Evolutionary conservation across 805 yeast genomes (phyloP).

Genomic region (Priceomyces fermenticarens): DNA sequence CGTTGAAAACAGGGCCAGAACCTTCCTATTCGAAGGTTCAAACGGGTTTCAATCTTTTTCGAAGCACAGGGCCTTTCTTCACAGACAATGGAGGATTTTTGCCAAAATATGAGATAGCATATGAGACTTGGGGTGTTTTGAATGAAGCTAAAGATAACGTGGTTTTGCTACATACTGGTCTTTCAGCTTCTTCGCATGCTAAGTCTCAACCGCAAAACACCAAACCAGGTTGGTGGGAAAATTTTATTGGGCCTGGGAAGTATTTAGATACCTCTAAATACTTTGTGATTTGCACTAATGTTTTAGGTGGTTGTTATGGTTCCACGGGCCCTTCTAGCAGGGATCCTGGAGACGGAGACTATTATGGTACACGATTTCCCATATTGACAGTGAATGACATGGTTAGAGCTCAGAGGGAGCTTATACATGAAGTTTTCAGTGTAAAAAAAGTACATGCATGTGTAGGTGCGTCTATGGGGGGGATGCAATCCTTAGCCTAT

Average conservation of each 20-base stretch:
- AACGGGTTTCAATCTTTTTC: constrained; percentile 61
- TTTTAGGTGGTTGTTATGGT: constrained; percentile 92
- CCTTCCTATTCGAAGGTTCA: constrained; percentile 74
- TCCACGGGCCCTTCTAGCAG: constrained; percentile 87
- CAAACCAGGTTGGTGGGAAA: constrained; percentile 93
- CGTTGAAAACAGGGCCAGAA: constrained; percentile 71
- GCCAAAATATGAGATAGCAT: constrained; percentile 78
- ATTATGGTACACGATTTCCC: constrained; percentile 87
- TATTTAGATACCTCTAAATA: constrained; percentile 78
- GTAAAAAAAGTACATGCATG: constrained; percentile 68
- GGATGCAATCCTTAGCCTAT: constrained; percentile 93
- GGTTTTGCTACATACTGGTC: constrained; percentile 81
- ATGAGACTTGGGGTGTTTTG: constrained; percentile 86
- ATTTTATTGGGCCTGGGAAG: constrained; percentile 81
- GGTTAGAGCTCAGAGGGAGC: constrained; percentile 81
- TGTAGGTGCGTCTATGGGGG: constrained; percentile 96
- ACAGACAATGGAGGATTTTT: constrained; percentile 81
- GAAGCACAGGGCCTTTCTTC: constrained; percentile 55
- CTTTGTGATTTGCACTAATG: constrained; percentile 86
- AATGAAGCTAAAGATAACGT: constrained; percentile 66
- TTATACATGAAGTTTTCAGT: constrained; percentile 61
- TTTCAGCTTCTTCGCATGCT: constrained; percentile 93
- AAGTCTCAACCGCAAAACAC: constrained; percentile 69
- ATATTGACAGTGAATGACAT: constrained; percentile 82
- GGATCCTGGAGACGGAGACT: constrained; percentile 63